Percentiles rank a stretch among this genome's conserved stretches.
Conservation (phyloP, 192 early-diverging fungal species). For the Mortierella alpina region DNA sequence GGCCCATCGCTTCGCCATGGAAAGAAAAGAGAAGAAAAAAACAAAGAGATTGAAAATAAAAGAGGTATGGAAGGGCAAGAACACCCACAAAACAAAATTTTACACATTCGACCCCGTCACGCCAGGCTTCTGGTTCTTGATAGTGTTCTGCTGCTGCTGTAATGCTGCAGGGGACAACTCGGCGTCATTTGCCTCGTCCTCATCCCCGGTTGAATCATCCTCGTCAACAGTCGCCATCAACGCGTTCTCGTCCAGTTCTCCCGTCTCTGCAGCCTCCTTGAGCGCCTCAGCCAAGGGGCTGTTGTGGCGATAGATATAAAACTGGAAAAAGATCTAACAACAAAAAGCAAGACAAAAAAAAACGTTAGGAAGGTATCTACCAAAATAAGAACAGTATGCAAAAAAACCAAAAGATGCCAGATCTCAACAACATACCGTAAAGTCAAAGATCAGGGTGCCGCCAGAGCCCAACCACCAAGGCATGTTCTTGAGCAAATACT, state of each 20-base stretch:
- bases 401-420: neutral
- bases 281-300: constrained; percentile 41
- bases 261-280: constrained; percentile 41
- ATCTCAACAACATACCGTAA: constrained; percentile 62
- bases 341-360: constrained; percentile 1
- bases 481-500: constrained; percentile 75
- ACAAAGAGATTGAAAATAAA: no score
- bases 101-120: no score
- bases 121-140: constrained; percentile 6
- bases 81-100: no score
- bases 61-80: no score
- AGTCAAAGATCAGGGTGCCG: constrained; percentile 81
- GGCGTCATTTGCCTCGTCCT: constrained; percentile 1
- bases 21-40: no score
- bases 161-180: neutral
- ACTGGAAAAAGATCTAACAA: constrained; percentile 75
- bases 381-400: neutral
- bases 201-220: constrained; percentile 1
- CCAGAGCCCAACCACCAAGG: constrained; percentile 82
- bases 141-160: constrained; percentile 11
- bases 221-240: constrained; percentile 28
- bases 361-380: neutral
- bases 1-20: no score
- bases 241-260: constrained; percentile 44
- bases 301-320: constrained; percentile 65